Conservation (phyloP, 225 moss, liverwort and hornwort species). For the Marchantia paleacea region DNA sequence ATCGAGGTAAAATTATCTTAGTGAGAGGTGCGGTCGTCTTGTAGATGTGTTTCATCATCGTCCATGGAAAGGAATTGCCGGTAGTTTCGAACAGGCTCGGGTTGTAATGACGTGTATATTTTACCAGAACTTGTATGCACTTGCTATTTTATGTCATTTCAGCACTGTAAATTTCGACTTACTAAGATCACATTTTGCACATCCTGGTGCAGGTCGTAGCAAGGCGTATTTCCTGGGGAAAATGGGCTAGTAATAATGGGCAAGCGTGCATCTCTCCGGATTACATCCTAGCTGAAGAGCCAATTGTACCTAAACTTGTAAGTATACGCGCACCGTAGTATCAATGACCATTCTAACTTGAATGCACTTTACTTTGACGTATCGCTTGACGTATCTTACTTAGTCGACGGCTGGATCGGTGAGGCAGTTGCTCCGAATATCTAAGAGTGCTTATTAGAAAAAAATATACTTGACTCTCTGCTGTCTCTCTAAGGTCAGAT, state of each 20-base stretch:
- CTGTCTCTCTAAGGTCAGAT: neutral
- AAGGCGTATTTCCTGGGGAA: conserved; percentile 59
- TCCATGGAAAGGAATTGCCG: too few relatives aligned
- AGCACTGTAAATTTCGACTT: neutral
- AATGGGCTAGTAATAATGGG: conserved; percentile 60
- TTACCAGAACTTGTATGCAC: too few relatives aligned
- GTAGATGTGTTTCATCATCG: neutral
- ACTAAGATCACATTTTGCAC: neutral
- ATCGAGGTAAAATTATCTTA: conserved; percentile 42
- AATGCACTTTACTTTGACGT: neutral
- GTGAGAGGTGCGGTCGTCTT: neutral
- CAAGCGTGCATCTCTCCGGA: conserved; percentile 84
- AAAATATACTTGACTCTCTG: too few relatives aligned
- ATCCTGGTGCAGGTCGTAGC: conserved; percentile 43
- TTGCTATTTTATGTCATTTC: too few relatives aligned
- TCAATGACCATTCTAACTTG: too few relatives aligned
- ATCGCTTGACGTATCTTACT: neutral
- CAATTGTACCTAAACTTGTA: conserved; percentile 62
- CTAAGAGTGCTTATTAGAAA: too few relatives aligned
- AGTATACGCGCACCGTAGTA: neutral
- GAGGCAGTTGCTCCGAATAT: too few relatives aligned
- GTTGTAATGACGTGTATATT: too few relatives aligned
- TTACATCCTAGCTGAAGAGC: conserved; percentile 74
- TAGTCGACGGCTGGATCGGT: too few relatives aligned
- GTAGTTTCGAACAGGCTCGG: too few relatives aligned